Percentiles rank a stretch among this genome's conserved stretches.
Evolutionary conservation across 306 rosid species (phyloP).

Genomic region (Arachis stenosperma): DNA sequence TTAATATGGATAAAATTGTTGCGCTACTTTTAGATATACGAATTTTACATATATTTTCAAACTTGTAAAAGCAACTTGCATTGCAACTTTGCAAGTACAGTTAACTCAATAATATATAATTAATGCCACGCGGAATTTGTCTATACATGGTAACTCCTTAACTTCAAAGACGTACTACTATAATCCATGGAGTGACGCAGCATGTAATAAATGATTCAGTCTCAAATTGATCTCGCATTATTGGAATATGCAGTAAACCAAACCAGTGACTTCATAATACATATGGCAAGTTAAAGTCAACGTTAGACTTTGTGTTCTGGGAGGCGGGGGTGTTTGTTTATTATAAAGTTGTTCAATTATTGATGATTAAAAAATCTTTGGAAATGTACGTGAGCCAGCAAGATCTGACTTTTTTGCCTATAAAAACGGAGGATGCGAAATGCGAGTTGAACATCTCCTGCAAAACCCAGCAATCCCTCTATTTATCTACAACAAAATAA

Average conservation of each 20-base stretch:
- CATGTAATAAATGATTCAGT: background rate
- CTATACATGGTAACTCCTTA: background rate
- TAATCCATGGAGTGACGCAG: background rate
- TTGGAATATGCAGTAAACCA: background rate
- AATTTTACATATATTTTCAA: too few relatives aligned
- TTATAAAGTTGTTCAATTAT: conserved; percentile 30
- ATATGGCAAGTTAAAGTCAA: conserved; percentile 4
- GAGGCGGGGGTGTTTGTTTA: background rate
- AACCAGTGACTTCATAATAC: background rate
- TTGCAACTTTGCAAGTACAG: too few relatives aligned
- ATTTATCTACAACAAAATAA: background rate
- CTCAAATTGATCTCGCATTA: background rate
- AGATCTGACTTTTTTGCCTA: conserved; percentile 36
- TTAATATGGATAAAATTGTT: too few relatives aligned
- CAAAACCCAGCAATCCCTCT: background rate
- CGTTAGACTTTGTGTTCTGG: background rate
- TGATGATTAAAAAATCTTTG: conserved; percentile 18
- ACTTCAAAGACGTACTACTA: background rate
- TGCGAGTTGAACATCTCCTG: conserved; percentile 15
- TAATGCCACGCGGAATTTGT: background rate
- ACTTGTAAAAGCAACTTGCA: too few relatives aligned
- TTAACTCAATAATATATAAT: too few relatives aligned
- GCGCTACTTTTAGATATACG: too few relatives aligned
- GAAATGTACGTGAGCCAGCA: background rate
- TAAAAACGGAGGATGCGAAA: conserved; percentile 8